phyloP scores from a whole-genome alignment of 331 rosid genomes.

The Pyracantha coccinea region DNA sequence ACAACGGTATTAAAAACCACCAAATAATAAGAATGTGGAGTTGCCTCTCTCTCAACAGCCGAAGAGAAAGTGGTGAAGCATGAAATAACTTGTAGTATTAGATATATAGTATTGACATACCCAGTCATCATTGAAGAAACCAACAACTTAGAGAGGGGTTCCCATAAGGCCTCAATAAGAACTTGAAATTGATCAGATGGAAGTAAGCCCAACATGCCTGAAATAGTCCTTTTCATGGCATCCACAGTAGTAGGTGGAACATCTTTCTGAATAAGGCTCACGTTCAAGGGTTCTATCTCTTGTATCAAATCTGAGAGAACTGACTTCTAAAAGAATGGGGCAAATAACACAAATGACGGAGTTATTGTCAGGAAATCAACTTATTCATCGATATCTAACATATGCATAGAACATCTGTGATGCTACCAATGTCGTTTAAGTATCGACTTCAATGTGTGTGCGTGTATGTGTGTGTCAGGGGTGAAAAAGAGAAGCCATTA shows the following conservation, averaged over 20 bases:
- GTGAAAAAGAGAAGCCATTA: too few species aligned
- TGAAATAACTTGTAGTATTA: background rate
- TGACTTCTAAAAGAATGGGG: slow-evolving; percentile 44
- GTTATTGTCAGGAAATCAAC: background rate
- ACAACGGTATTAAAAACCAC: background rate
- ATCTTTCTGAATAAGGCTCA: slow-evolving; percentile 76
- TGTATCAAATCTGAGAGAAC: slow-evolving; percentile 62
- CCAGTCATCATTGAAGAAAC: slow-evolving; percentile 97
- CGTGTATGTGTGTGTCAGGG: background rate
- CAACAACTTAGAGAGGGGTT: slow-evolving; percentile 77
- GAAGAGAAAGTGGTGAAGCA: background rate
- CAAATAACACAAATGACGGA: background rate
- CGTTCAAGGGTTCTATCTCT: slow-evolving; percentile 89
- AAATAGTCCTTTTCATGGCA: slow-evolving; percentile 93
- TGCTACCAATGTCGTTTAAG: background rate
- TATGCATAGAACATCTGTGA: background rate
- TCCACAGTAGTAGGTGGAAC: slow-evolving; percentile 76
- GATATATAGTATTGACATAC: slow-evolving; percentile 26
- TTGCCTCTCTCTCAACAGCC: background rate
- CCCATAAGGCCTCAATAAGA: slow-evolving; percentile 85
- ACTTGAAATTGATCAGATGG: slow-evolving; percentile 91
- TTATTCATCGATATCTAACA: background rate
- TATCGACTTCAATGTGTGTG: background rate
- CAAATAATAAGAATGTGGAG: background rate
- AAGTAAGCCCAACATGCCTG: slow-evolving; percentile 94